Conservation (phyloP, 1,284 basidiomycete genomes). For the Schizophyllum amplum region DNA sequence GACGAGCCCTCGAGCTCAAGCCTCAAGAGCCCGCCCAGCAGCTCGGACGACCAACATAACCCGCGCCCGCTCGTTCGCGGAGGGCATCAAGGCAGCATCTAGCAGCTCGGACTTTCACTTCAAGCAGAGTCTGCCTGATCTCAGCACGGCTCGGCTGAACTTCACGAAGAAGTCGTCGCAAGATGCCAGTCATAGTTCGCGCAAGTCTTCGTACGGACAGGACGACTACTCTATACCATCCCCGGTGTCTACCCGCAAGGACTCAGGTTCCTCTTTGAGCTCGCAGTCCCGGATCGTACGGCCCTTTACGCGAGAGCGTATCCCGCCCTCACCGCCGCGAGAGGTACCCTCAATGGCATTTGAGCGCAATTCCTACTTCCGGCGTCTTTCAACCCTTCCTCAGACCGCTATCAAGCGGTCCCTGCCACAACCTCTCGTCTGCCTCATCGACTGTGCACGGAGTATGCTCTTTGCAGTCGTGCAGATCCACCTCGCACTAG, state of each 20-base stretch:
- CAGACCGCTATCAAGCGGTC: constrained; percentile 54
- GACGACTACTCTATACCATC: constrained; percentile 37
- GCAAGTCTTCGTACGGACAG: neutral
- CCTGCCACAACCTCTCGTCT: constrained; percentile 67
- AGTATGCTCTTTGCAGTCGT: constrained; percentile 91
- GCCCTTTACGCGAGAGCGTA: constrained; percentile 26
- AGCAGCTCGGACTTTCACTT: constrained; percentile 37
- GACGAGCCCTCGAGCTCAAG: constrained; percentile 21
- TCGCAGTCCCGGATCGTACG: constrained; percentile 18
- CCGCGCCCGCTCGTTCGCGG: constrained; percentile 12
- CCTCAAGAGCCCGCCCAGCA: constrained; percentile 12
- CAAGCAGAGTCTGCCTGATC: constrained; percentile 86
- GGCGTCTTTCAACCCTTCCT: constrained; percentile 75
- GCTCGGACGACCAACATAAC: constrained; percentile 13
- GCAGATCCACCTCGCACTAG: constrained; percentile 86
- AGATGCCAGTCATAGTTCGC: neutral
- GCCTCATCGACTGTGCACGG: constrained; percentile 81
- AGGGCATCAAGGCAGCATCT: constrained; percentile 43
- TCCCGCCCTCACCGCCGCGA: constrained; percentile 18
- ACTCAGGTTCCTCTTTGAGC: constrained; percentile 33
- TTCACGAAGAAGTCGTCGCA: constrained; percentile 22
- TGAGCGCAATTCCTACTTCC: constrained; percentile 92
- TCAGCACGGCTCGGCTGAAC: constrained; percentile 50
- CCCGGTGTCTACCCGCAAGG: constrained; percentile 33
- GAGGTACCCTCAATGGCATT: constrained; percentile 52